Base-by-base conservation (phyloP, 441 rosid species). In the Adansonia madagascariensis region DNA sequence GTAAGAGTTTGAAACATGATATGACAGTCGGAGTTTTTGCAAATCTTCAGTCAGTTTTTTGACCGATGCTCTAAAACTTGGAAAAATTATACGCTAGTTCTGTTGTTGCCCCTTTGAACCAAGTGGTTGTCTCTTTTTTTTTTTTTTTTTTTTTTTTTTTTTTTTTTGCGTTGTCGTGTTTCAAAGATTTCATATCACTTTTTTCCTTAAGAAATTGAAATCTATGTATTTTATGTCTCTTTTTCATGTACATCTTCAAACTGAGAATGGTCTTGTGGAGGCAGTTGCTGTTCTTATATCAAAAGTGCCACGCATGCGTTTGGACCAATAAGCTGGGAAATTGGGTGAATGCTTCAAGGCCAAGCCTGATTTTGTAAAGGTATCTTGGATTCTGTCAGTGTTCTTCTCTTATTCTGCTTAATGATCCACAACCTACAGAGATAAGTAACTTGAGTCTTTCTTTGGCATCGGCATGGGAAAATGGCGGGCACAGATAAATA, bases 231-330 rank as follows among this genome's bases (percentile, higher is more conserved):
- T 10, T 27, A 27, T 66, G 72, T 78, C 43, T 82, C 17, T 64
- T 66, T 44, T 79, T 14, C 77, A 64, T 78, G 64, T 81, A 78
- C 67, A 76, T 65, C 35, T 75, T 76, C 88, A 95, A 97, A 91
- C 88, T 61, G 98, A 95, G 84, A 95, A 91, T 86, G 99, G 96
- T 67, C 89, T 95, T 66, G 97, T 92, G 74, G 97, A 93, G 86
- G 89, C 95, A 77, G 94, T 95, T 61, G 96, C 95, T 82, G 90
- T 93, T 81, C 97, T 92, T 62, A 87, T 95, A 84, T 88, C 97
- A 76, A 93, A 89, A 78, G 91, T 88, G 96, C 99, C 99, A 71
- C 94, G 84, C 92, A 93, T 88, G 97, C 65, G 31, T 27, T 90
- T 91, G 22, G 86, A 87, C 61, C 61, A 91, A 70, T 88, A 84